A percentile compares a stretch with the other conserved stretches of the same genome.
Evolutionary conservation across 768 basidiomycete genomes (phyloP).

Genomic region (Plicaturopsis crispa): DNA sequence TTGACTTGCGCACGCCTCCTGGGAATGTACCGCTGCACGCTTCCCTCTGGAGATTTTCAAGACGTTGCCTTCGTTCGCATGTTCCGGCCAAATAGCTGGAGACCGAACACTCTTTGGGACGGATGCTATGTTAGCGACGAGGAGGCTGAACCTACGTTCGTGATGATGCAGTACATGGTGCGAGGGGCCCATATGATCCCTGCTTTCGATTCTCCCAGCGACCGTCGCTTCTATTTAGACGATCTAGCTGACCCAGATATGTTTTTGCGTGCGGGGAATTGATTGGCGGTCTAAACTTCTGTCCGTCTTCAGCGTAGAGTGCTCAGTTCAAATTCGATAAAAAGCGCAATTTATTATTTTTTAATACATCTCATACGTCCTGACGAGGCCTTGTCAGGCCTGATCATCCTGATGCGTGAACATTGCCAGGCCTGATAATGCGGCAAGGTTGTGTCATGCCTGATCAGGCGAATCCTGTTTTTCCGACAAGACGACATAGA

Average conservation of each 20-base stretch:
- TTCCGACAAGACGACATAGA: neutral
- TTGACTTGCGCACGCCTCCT: conserved; percentile 1
- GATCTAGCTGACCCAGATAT: conserved; percentile 9
- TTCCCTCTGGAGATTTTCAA: conserved; percentile 1
- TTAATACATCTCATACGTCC: neutral
- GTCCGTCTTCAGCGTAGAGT: no score
- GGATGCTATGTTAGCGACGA: conserved; percentile 6
- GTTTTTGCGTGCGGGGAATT: conserved; percentile 5
- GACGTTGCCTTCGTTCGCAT: conserved; percentile 5
- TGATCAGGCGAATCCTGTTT: neutral
- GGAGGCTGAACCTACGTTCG: neutral
- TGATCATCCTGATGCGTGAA: neutral
- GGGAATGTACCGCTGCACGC: conserved; percentile 1
- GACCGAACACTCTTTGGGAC: conserved; percentile 5
- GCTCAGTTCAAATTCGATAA: no score
- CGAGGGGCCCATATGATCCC: conserved; percentile 6
- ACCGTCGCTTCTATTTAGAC: conserved; percentile 3
- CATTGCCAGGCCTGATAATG: neutral
- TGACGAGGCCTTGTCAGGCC: neutral
- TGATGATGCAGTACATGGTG: conserved; percentile 6
- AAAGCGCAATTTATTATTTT: no score
- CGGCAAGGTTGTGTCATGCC: neutral
- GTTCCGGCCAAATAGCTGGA: conserved; percentile 6
- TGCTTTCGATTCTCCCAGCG: conserved; percentile 2
- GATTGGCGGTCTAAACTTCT: neutral